Conservation (phyloP, 2,329 filamentous ascomycete species). For the Xylaria digitata region DNA sequence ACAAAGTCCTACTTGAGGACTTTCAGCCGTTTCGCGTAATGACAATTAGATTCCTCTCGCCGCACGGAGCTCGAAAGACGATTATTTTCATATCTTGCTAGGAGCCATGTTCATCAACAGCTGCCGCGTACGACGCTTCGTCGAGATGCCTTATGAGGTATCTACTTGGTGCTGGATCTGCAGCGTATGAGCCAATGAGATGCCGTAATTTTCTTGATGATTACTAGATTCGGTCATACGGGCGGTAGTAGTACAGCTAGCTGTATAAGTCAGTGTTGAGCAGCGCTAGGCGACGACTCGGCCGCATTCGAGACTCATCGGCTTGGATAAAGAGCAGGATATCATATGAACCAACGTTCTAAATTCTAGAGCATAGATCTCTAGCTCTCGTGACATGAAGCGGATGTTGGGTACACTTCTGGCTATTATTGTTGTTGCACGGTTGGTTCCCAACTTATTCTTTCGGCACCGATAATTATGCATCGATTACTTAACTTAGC, state of each 20-base stretch:
- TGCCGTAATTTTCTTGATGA: conserved; percentile 16
- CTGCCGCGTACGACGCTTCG: no score
- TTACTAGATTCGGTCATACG: conserved; percentile 33
- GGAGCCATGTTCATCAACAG: no score
- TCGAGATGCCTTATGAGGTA: no score
- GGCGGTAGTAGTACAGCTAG: not conserved
- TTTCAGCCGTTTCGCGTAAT: no score
- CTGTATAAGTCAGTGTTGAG: not conserved
- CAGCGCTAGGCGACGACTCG: not conserved
- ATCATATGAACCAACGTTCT: not conserved
- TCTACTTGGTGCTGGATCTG: not conserved
- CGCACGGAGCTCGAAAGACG: no score
- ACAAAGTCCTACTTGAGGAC: no score
- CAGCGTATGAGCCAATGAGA: conserved; percentile 27
- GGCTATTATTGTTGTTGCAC: conserved; percentile 3
- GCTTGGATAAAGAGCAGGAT: not conserved
- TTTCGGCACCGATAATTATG: no score
- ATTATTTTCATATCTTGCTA: no score
- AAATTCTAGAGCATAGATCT: not conserved
- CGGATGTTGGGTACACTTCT: conserved; percentile 2
- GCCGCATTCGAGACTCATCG: not conserved
- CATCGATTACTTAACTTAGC: no score
- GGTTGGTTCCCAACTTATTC: not conserved
- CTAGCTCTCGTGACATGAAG: conserved; percentile 1
- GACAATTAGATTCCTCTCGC: no score